Evolutionary conservation across 2,329 filamentous ascomycete species (phyloP), one percentile per base, ranked within the genome.

Genomic region (Bipolaris oryzae): DNA sequence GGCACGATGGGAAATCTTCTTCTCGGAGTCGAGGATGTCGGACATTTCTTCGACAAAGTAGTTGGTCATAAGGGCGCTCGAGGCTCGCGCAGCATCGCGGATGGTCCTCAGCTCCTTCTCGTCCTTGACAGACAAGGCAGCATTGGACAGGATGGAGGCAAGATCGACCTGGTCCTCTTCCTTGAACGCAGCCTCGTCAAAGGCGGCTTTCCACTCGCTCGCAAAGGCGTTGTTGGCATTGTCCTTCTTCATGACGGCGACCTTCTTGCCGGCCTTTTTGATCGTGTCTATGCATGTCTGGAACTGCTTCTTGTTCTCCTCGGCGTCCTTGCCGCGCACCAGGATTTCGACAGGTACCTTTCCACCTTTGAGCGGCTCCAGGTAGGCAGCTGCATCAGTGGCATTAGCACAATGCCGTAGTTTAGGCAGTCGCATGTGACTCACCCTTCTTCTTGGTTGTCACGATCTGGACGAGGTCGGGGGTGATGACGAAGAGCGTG

Each of bases 21-120:
- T 97, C 77, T 98, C 96, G 66, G 93, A 89, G 72, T 99, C 95
- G 58, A 99, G 86, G 50, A 98, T 89, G 67, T 90, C 89, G 48
- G 94, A 96, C 93, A 99, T 98, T 76, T 97, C 93, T 73, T 99
- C 95, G 64, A 99, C 88, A 76, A 98, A 98, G 78, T 95, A 99
- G 57, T 94, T 92, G 48, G 92, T 92, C 88, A 98, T 96, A 58
- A 98, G 82, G 56, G 92, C 93, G 64, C 96, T 94, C 67, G 93
- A 97, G 44, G 95, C 94, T 73, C 95, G 90, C 53, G 95, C 95
- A 4, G 94, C 92, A 66, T 94, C 96, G 72, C 96, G 89, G 84
- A 99, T 97, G 10, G 91, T 89, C 64, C 94, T 91, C 65, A 99
- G 82, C 78, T 99, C 95, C 70, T 89, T 90, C 76, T 97, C 93